These are phyloP conservation scores for Madurella mycetomatis DNA, from an alignment of 2,329 filamentous ascomycete species.

Conservation along the genomic window DNA sequence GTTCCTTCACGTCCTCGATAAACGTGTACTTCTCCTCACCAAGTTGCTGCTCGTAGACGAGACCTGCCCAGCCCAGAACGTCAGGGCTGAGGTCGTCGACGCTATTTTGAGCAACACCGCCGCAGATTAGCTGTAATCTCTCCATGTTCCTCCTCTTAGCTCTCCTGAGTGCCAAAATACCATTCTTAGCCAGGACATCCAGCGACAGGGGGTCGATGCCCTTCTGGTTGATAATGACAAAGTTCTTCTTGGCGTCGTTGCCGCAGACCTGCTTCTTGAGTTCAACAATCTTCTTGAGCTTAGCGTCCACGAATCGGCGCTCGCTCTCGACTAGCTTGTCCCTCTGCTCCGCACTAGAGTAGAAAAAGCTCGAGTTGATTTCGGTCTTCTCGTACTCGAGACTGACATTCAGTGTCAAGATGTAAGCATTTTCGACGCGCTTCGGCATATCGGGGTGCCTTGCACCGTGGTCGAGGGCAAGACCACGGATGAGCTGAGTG, in stretches of 20 bases:
- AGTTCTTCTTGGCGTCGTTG: slow-evolving; percentile 86
- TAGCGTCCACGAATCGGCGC: slow-evolving; percentile 90
- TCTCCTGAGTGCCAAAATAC: slow-evolving; percentile 87
- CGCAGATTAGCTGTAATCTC: slow-evolving; percentile 89
- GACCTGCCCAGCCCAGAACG: slow-evolving; percentile 88
- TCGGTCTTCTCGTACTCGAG: slow-evolving; percentile 99
- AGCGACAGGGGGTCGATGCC: slow-evolving; percentile 95
- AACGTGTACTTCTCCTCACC: slow-evolving; percentile 99
- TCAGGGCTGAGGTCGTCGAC: slow-evolving; percentile 88
- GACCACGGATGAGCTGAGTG: slow-evolving; percentile 88
- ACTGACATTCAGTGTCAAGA: slow-evolving; percentile 92
- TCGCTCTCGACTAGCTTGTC: slow-evolving; percentile 98
- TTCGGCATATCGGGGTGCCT: slow-evolving; percentile 98
- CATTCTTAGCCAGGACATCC: slow-evolving; percentile 96
- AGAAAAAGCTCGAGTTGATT: slow-evolving; percentile 99
- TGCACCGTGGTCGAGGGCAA: slow-evolving; percentile 91
- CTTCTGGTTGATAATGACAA: slow-evolving; percentile 99
- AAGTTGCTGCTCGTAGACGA: slow-evolving; percentile 94
- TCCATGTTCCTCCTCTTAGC: slow-evolving; percentile 99
- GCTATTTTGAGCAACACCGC: slow-evolving; percentile 88
- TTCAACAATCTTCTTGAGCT: slow-evolving; percentile 95
- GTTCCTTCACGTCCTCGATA: slow-evolving; percentile 96
- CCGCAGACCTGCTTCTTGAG: slow-evolving; percentile 98
- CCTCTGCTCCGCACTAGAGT: slow-evolving; percentile 91
- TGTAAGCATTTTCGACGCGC: slow-evolving; percentile 89